phyloP scores from a whole-genome alignment of 441 rosid genomes.

The Melastoma candidum region DNA sequence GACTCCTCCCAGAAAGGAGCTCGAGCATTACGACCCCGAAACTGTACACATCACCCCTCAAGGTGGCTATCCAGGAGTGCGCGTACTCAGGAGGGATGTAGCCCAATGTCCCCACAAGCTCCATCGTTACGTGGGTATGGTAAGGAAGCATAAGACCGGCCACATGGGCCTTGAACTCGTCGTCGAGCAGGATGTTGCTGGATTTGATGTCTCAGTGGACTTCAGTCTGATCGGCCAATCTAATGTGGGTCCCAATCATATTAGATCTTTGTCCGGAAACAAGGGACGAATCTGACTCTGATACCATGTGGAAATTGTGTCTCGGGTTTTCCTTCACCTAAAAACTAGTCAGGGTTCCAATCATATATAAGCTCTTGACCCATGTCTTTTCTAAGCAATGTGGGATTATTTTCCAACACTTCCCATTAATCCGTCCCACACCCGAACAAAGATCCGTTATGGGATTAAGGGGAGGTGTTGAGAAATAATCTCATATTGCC shows the following conservation, averaged over 20 bases:
- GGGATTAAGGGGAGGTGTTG: too few species aligned
- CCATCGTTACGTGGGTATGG: neutral
- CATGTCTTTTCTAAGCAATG: too few species aligned
- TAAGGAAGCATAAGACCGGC: neutral
- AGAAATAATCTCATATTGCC: too few species aligned
- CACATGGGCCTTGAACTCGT: neutral
- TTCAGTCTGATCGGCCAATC: neutral
- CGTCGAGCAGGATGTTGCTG: neutral
- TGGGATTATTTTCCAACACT: too few species aligned
- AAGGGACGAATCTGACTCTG: too few species aligned
- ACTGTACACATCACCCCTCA: constrained; percentile 6
- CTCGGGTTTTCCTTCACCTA: too few species aligned
- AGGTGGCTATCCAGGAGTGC: neutral
- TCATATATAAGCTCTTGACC: too few species aligned
- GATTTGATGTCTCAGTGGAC: constrained; percentile 2
- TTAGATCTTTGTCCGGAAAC: too few species aligned
- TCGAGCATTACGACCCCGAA: neutral
- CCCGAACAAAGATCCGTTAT: too few species aligned
- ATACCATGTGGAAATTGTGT: too few species aligned
- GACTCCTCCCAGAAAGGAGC: constrained; percentile 1
- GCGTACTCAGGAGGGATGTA: constrained; percentile 4
- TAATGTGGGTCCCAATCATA: neutral
- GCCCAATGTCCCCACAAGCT: neutral
- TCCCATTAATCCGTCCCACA: too few species aligned
- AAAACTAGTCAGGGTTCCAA: too few species aligned